Base-by-base conservation (phyloP, 108 stramenopile genomes). In the Chaetoceros tenuissimus region DNA sequence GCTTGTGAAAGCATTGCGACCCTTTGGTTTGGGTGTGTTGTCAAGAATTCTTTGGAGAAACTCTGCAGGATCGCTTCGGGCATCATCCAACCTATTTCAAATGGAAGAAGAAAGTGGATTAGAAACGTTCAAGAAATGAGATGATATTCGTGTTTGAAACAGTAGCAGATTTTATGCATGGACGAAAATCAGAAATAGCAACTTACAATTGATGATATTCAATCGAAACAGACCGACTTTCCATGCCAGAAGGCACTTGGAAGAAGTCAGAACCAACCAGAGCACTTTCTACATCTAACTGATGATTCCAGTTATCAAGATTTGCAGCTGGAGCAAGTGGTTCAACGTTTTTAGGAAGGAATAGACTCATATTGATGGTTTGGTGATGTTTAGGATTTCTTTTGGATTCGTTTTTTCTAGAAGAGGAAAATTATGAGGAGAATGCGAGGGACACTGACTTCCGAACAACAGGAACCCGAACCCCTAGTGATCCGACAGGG, bases 1-100 rank as follows among this genome's bases (percentile, higher is more conserved):
- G 19, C 34, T 23, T 2, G 58, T 23, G 43, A 59, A 59, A 1
- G 58, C 58, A 48, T 31, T 28, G 10, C 52, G 46, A 21, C 46
- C 46, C 22, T 47, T 47, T 47, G 46, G 46, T 3, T 47, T 47
- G 19, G 46, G 46, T 1, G 46, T 47, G 19, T 19, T 21, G 22
- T 47, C 46, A 47, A 47, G 46, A 47, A 47, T 19, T 21, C 21
- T 47, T 3, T 47, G 46, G 1, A 47, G 21, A 47, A 21, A 47
- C 3, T 47, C 21, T 21, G 21, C 22, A 3, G 46, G 46, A 47
- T 3, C 22, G 3, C 46, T 47, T 47, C 46, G 1, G 22, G 22
- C 3, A 3, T 47, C 46, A 3, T 47, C 46, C 21, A 22, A 47
- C 46, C 46, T 47, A 22, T 47, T 19, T 47, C 1, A 47, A 3